Evolutionary conservation across 176 grass and related monocot genomes (phyloP), one percentile per base, ranked within the genome.

Genomic region (Phyllostachys edulis): DNA sequence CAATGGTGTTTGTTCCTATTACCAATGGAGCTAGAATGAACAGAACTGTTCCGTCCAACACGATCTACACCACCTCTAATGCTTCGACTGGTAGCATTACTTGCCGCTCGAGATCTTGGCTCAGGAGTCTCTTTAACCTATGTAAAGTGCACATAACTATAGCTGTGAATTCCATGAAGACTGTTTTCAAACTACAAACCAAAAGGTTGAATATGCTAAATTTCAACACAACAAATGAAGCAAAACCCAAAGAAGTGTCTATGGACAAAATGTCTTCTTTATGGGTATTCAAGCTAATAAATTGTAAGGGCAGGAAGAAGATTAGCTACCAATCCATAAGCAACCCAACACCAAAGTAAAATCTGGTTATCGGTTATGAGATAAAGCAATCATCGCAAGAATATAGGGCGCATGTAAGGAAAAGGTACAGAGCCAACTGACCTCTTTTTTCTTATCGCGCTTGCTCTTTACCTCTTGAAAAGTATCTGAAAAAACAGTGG

Each of bases 381-480:
- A 83, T 32, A 68, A 73, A 74, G 12, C 41, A 3, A 67, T 24
- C 14, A 67, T 52, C 47, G 14, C 41, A 80, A 16, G 3, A 42
- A 60, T 1, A 42, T 24, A 78, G 9, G 4, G 17, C 10, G 57
- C 45, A 63, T 24, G 50, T 71, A 52, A 88, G 13, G 46, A 73
- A 59, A 65, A 68, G 66, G 3, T 29, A 34, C 32, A 34, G 32
- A 34, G 27, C 26, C 21, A 57, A 63, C 85, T 79, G 44, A 94
- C 91, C 90, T 93, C 94, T 77, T 92, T 95, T 87, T 96, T 96
- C 86, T 96, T 96, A 18, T 91, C 90, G 1, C 94, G 84, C 65
- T 96, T 96, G 82, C 88, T 96, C 88, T 96, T 96, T 45, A 96
- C 94, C 71, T 96, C 91, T 82, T 88, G 91, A 69, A 96, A 96